Evolutionary conservation across 495 filamentous ascomycete genomes (phyloP), one percentile per base, ranked within the genome.

Genomic region (Penicillium pulvis): DNA sequence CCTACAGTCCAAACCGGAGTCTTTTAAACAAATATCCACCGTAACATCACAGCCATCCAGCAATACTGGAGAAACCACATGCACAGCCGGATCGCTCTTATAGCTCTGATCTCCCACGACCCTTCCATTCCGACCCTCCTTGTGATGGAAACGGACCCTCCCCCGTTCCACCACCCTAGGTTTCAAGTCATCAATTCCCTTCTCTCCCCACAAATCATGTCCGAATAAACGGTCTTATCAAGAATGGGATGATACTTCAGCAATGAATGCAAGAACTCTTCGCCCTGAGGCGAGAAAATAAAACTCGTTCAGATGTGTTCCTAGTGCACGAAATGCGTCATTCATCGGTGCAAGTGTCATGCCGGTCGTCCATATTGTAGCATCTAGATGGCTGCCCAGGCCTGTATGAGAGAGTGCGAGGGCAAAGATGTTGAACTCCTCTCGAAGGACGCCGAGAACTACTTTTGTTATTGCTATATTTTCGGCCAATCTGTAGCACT

Each of bases 271-370:
- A 96, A 77, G 64, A 87, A 93, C 60, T 84, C 81, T 56, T 75
- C 73, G 2, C 92, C 92, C 41, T 73, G 76, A n/a, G 79, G 71
- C 61, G 83, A 85, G 75, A 95, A 95, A 24, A 95, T n/a, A 71
- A 76, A 93, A 95, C 12, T 82, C 88, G 62, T 91, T 93, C 48
- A 85, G 81, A 54, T 67, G 73, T 1, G 80, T 81, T 4, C 90
- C 90, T 16, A 96, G 82, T 58, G 85, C 82, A 63, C 78, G 65
- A 76, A 91, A 96, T 48, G 90, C 91, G 9, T 71, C 73, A 77
- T 96, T 95, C 11, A 82, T 83, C 0, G 92, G 92, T 1, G 87
- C 86, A 64, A 94, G 92, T 45, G 91, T 58, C 8, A 90, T 93
- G 0, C 84, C 81, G 33, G 86, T 85, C 55, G 74, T 75, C 28